phyloP scores from a whole-genome alignment of 2,329 filamentous ascomycete species.

The Diaporthe batatas region DNA sequence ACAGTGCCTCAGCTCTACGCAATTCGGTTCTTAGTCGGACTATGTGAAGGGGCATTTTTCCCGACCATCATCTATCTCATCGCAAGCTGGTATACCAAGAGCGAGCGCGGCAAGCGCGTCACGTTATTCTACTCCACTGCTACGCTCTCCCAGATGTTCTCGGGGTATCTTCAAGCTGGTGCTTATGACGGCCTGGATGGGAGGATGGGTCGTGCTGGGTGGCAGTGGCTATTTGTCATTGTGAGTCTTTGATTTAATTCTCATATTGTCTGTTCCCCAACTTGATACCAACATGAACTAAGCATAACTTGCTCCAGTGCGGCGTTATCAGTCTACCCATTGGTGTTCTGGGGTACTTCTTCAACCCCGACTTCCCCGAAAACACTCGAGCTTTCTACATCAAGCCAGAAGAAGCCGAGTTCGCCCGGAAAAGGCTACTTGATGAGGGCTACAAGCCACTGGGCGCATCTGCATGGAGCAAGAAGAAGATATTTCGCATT shows the following conservation, averaged over 20 bases:
- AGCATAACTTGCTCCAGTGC: no score
- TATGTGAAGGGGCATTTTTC: constrained; percentile 43
- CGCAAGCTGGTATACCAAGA: constrained; percentile 39
- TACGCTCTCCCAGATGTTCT: constrained; percentile 60
- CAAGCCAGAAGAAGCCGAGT: constrained; percentile 32
- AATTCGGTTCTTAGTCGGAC: constrained; percentile 38
- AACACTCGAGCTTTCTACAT: constrained; percentile 40
- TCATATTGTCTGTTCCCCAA: no score
- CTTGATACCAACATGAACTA: no score
- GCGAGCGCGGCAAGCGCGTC: constrained; percentile 39
- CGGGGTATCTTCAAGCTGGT: constrained; percentile 63
- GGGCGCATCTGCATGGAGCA: constrained; percentile 32
- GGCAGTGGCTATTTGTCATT: constrained; percentile 66
- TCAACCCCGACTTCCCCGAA: constrained; percentile 41
- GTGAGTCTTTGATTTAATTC: not conserved
- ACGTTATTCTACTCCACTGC: constrained; percentile 41
- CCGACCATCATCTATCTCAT: constrained; percentile 42
- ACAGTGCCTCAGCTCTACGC: constrained; percentile 40
- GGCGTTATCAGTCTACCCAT: constrained; percentile 44
- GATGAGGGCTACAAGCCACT: constrained; percentile 38
- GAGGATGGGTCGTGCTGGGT: constrained; percentile 58
- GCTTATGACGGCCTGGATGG: constrained; percentile 64
- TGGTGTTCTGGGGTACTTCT: constrained; percentile 42
- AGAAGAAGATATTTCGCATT: constrained; percentile 35
- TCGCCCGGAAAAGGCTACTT: constrained; percentile 36